These are phyloP conservation scores for Apiospora aurea DNA, from an alignment of 2,329 filamentous ascomycete species.

Conservation along the genomic window DNA sequence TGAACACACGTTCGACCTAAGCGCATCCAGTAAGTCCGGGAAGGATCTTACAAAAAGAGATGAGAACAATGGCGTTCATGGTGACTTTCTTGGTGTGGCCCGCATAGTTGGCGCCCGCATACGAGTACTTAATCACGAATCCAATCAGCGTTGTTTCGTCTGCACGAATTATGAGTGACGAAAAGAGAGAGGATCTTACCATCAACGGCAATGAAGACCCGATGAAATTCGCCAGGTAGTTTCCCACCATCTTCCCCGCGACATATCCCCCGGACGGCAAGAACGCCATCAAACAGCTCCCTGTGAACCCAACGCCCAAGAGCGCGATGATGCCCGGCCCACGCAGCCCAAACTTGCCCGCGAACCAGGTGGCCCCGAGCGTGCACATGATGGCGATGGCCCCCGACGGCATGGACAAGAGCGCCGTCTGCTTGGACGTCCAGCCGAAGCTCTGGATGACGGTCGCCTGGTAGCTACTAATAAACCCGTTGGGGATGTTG, in stretches of 20 bases:
- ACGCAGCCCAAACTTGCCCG: conserved; percentile 46
- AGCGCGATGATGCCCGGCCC: conserved; percentile 48
- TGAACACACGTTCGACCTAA: too few relatives aligned
- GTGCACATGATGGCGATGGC: conserved; percentile 50
- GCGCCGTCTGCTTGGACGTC: conserved; percentile 46
- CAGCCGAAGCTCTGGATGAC: conserved; percentile 50
- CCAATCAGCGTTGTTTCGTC: too few relatives aligned
- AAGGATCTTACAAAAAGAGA: conserved; percentile 15
- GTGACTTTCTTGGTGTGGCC: conserved; percentile 25
- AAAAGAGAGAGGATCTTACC: too few relatives aligned
- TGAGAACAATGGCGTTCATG: conserved; percentile 24
- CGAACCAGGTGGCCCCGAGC: conserved; percentile 46
- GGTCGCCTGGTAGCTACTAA: conserved; percentile 48
- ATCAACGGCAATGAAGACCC: conserved; percentile 50
- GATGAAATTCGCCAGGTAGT: conserved; percentile 50
- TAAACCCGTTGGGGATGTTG: conserved; percentile 42
- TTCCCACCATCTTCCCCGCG: conserved; percentile 47
- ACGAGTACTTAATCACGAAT: too few relatives aligned
- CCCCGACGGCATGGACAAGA: conserved; percentile 50
- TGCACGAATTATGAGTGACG: too few relatives aligned
- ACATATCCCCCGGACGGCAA: conserved; percentile 44
- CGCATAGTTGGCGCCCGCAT: conserved; percentile 23
- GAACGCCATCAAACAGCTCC: conserved; percentile 48
- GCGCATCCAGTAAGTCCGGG: too few relatives aligned
- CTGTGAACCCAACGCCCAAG: conserved; percentile 51